These are phyloP conservation scores for Plasmodium cynomolgi DNA, from an alignment of 169 alveolate species.

Conservation along the genomic window DNA sequence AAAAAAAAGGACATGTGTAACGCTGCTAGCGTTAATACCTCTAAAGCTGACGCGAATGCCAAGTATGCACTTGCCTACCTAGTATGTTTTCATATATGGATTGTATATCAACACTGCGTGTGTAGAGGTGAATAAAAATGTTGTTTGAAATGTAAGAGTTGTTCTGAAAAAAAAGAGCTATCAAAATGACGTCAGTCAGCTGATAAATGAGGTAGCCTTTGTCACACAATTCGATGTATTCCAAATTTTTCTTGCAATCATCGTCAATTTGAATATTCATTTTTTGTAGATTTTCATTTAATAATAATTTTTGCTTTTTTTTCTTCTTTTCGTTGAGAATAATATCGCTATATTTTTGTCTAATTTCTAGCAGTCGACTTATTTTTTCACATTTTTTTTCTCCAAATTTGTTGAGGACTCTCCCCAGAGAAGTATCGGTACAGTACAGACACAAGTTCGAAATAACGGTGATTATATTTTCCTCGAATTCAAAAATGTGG, in stretches of 20 bases:
- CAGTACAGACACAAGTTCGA: slow-evolving; percentile 58
- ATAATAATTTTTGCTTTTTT: slow-evolving; percentile 19
- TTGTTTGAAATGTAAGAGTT: slow-evolving; percentile 66
- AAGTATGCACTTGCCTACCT: background rate
- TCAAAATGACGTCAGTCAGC: slow-evolving; percentile 56
- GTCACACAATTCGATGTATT: slow-evolving; percentile 72
- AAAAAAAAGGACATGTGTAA: background rate
- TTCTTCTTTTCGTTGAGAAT: slow-evolving; percentile 59
- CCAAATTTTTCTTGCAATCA: slow-evolving; percentile 54
- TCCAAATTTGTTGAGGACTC: slow-evolving; percentile 74
- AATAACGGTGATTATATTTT: slow-evolving; percentile 52
- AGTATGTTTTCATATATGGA: slow-evolving; percentile 70
- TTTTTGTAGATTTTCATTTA: slow-evolving; percentile 57
- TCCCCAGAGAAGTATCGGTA: slow-evolving; percentile 42
- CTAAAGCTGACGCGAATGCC: background rate
- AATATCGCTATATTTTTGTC: slow-evolving; percentile 59
- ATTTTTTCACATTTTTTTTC: slow-evolving; percentile 75
- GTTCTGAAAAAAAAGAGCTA: slow-evolving; percentile 71
- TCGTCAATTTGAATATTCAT: slow-evolving; percentile 74
- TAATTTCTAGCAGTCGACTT: slow-evolving; percentile 53
- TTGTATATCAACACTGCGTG: slow-evolving; percentile 50
- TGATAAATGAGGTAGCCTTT: slow-evolving; percentile 69
- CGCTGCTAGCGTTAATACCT: background rate
- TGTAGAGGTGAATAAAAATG: slow-evolving; percentile 66
- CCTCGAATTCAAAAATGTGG: slow-evolving; percentile 56